A percentile compares a stretch with the other conserved stretches of the same genome.
phyloP scores from a whole-genome alignment of 2,329 filamentous ascomycete species.

The Colletotrichum tamarilloi region DNA sequence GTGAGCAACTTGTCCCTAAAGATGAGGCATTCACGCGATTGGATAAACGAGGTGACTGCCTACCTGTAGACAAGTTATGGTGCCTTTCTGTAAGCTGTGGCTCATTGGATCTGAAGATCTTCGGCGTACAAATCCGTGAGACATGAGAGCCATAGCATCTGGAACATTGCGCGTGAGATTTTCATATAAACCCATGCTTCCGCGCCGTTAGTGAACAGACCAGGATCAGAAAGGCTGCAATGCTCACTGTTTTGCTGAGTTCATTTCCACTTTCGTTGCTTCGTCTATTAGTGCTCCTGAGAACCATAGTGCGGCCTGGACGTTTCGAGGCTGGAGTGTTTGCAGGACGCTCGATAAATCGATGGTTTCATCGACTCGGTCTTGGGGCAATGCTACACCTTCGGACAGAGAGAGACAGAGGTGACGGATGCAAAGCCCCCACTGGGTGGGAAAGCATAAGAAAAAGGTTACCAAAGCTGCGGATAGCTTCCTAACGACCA shows the following conservation, averaged over 20 bases:
- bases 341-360: conserved; percentile 60
- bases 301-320: conserved; percentile 74
- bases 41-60: conserved; percentile 21
- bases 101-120: conserved; percentile 39
- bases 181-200: conserved; percentile 52
- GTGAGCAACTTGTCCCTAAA: neutral
- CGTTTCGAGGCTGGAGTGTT: conserved; percentile 56
- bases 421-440: conserved; percentile 75
- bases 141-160: conserved; percentile 55
- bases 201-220: neutral
- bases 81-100: conserved; percentile 59
- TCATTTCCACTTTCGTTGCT: conserved; percentile 73
- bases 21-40: neutral
- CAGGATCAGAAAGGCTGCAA: neutral
- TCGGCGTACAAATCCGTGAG: conserved; percentile 44
- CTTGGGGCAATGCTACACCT: conserved; percentile 38
- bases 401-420: conserved; percentile 57
- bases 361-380: conserved; percentile 43
- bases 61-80: conserved; percentile 72
- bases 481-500: conserved; percentile 80
- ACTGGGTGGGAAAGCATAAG: conserved; percentile 74
- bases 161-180: conserved; percentile 52
- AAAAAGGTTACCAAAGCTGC: conserved; percentile 83
- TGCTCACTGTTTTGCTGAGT: conserved; percentile 65
- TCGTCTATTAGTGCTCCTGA: conserved; percentile 73